A percentile compares a stretch with the other conserved stretches of the same genome.
phyloP scores from a whole-genome alignment of 345 rosid species.

The Moricandia arvensis region DNA sequence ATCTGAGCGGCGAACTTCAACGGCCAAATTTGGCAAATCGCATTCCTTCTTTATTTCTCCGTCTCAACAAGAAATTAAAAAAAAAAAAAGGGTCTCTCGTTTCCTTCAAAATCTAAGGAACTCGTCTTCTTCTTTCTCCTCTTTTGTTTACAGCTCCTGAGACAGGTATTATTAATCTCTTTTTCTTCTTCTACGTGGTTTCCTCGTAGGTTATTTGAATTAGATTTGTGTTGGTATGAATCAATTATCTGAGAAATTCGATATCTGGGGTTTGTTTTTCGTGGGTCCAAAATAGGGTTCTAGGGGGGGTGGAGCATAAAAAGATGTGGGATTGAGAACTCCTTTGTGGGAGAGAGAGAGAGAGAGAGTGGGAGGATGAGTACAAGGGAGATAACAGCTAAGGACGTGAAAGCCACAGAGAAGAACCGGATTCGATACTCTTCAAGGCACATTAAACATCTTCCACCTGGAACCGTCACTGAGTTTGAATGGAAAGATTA shows the following conservation, averaged over 20 bases:
- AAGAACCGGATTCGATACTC: constrained; percentile 39
- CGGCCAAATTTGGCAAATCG: constrained; percentile 33
- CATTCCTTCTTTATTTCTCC: constrained; percentile 2
- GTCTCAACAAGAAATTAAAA: neutral
- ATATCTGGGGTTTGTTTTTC: neutral
- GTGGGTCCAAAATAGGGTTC: neutral
- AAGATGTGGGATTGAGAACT: constrained; percentile 19
- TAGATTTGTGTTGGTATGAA: neutral
- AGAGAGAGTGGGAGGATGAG: constrained; percentile 23
- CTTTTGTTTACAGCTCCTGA: constrained; percentile 22
- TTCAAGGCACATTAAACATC: constrained; percentile 22
- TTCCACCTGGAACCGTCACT: constrained; percentile 37
- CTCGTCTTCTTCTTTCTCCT: neutral
- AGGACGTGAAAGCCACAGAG: constrained; percentile 40
- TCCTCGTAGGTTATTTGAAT: neutral
- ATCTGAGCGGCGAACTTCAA: constrained; percentile 20
- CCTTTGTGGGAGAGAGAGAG: neutral
- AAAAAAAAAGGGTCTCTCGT: neutral
- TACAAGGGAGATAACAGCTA: constrained; percentile 28
- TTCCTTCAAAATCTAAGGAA: neutral
- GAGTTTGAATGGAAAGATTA: constrained; percentile 57
- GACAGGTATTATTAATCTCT: constrained; percentile 5
- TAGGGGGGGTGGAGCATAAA: neutral
- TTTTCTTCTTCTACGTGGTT: neutral
- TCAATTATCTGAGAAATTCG: neutral